A percentile compares a stretch with the other conserved stretches of the same genome.
phyloP scores from a whole-genome alignment of 768 basidiomycete genomes.

The Mycena crocata region DNA sequence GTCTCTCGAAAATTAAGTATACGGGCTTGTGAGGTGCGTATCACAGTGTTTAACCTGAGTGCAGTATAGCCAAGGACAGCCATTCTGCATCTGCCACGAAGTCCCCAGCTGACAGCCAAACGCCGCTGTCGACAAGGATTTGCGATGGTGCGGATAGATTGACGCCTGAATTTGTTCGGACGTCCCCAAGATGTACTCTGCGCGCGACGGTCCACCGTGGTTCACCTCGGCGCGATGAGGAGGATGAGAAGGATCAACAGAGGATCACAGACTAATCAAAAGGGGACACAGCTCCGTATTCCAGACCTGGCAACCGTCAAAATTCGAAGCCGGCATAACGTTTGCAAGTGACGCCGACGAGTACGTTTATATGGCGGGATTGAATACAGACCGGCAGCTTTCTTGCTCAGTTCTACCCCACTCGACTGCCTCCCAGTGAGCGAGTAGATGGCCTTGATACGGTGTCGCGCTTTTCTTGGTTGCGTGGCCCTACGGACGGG shows the following conservation, averaged over 20 bases:
- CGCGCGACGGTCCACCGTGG: no score
- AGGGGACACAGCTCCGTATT: no score
- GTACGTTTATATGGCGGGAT: background rate
- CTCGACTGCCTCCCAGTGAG: constrained; percentile 15
- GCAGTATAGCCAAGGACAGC: no score
- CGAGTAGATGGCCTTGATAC: constrained; percentile 37
- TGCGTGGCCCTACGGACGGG: constrained; percentile 34
- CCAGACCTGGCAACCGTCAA: constrained; percentile 25
- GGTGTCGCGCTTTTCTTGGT: constrained; percentile 34
- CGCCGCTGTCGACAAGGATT: background rate
- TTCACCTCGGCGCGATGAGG: background rate
- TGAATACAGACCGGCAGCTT: background rate
- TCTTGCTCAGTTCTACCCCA: constrained; percentile 2
- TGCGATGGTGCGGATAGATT: background rate
- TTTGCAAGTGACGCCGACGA: no score
- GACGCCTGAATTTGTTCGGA: background rate
- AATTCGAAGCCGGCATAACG: background rate
- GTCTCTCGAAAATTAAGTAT: no score
- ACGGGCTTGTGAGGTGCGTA: no score
- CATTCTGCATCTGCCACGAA: background rate
- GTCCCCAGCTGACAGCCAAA: background rate
- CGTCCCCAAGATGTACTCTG: background rate
- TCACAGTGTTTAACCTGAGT: no score
- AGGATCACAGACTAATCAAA: no score
- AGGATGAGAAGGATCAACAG: no score